Evolutionary conservation across 2,329 filamentous ascomycete species (phyloP).

Genomic region (Trichoderma atrobrunneum): DNA sequence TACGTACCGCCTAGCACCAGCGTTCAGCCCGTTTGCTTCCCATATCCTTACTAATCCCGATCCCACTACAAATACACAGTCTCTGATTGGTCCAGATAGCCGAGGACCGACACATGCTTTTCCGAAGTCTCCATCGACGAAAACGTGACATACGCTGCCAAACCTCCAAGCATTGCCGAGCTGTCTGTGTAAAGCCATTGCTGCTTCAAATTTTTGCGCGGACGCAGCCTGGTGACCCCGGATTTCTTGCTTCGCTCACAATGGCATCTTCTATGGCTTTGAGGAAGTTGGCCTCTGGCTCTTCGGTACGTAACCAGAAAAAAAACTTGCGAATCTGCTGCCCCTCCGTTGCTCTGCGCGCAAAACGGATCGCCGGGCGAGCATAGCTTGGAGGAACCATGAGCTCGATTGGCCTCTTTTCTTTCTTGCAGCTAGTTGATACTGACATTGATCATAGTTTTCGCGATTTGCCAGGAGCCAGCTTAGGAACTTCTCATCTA

Average conservation of each 20-base stretch:
- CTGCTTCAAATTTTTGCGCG: constrained; percentile 29
- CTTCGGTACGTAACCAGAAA: constrained; percentile 48
- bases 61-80: constrained; percentile 16
- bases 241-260: constrained; percentile 32
- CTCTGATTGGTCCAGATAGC: constrained; percentile 19
- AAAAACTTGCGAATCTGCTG: constrained; percentile 1
- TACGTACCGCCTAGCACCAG: not conserved
- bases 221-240: constrained; percentile 31
- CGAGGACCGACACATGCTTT: constrained; percentile 20
- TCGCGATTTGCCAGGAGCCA: constrained; percentile 61
- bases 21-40: not conserved
- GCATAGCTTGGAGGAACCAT: not conserved
- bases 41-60: constrained; percentile 2
- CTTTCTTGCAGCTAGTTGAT: not conserved
- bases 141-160: constrained; percentile 20
- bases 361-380: constrained; percentile 15
- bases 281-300: constrained; percentile 56
- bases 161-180: constrained; percentile 14
- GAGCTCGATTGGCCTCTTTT: not conserved
- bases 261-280: constrained; percentile 65
- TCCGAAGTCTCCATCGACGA: constrained; percentile 18
- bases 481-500: constrained; percentile 80
- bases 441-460: constrained; percentile 50
- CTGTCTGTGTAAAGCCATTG: constrained; percentile 17
- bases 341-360: constrained; percentile 18